Percentiles rank a stretch among this genome's conserved stretches.
Evolutionary conservation across 2,329 filamentous ascomycete species (phyloP).

Genomic region (Cladosporium halotolerans): DNA sequence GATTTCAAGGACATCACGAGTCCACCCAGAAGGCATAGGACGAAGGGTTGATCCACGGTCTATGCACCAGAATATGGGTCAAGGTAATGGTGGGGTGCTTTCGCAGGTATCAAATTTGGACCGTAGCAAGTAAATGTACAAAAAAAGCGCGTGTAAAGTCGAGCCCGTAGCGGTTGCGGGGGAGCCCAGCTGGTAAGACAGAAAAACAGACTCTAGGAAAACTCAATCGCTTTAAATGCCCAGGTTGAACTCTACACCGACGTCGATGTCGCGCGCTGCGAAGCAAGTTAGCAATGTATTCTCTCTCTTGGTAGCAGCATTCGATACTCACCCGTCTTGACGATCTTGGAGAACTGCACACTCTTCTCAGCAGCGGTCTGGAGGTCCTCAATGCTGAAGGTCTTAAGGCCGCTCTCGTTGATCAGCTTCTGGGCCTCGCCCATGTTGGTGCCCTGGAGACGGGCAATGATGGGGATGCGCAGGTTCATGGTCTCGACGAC

Average conservation of each 20-base stretch:
- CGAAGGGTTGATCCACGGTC: too few relatives aligned
- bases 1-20: too few relatives aligned
- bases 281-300: conserved; percentile 18
- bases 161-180: background rate
- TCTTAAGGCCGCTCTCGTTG: conserved; percentile 97
- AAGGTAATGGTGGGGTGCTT: conserved; percentile 2
- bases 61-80: too few relatives aligned
- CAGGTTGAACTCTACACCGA: conserved; percentile 89
- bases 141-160: background rate
- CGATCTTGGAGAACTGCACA: conserved; percentile 97
- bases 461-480: conserved; percentile 91
- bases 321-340: conserved; percentile 80
- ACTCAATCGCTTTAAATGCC: conserved; percentile 62
- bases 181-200: background rate
- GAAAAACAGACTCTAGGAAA: background rate
- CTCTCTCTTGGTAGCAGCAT: background rate
- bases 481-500: conserved; percentile 93
- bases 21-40: too few relatives aligned
- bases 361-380: conserved; percentile 96
- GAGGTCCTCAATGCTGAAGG: conserved; percentile 98
- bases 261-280: conserved; percentile 85
- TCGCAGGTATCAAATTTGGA: conserved; percentile 12
- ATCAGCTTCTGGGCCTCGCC: conserved; percentile 85
- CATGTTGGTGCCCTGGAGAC: conserved; percentile 98
- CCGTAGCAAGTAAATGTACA: conserved; percentile 11